Conservation (phyloP, 257 asterid genomes). For the Mitragyna speciosa region DNA sequence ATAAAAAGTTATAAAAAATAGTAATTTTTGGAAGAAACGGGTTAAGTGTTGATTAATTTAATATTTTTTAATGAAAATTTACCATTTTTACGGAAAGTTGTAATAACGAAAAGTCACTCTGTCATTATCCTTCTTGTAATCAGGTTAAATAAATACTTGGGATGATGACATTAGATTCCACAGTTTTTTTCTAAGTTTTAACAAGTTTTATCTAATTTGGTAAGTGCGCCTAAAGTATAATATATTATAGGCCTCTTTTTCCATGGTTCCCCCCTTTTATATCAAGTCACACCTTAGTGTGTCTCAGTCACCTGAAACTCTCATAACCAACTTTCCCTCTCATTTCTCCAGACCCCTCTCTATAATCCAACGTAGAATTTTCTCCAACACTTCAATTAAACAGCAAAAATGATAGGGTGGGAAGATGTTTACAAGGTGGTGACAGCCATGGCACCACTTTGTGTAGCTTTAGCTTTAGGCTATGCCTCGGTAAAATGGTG, state of each 20-base stretch:
- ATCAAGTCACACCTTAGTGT: background rate
- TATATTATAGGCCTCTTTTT: background rate
- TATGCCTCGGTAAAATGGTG: conserved; percentile 38
- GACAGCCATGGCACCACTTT: conserved; percentile 31
- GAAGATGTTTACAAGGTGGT: conserved; percentile 35
- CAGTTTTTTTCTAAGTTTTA: no score
- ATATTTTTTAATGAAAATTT: no score
- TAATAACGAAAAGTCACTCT: no score
- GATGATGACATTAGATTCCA: background rate
- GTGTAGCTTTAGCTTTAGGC: conserved; percentile 29
- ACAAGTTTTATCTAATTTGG: background rate
- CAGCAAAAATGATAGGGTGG: conserved; percentile 26
- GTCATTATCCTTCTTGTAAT: background rate
- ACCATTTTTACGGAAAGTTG: no score
- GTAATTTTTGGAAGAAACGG: no score
- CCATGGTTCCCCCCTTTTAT: background rate
- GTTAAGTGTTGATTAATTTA: no score
- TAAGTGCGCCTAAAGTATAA: background rate
- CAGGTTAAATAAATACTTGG: background rate
- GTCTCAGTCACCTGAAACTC: background rate
- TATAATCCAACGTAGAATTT: background rate
- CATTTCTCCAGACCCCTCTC: background rate
- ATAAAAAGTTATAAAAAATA: no score
- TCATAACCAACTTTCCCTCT: background rate
- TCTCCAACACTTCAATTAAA: background rate